These are phyloP conservation scores for Persicaria tinctoria DNA, from an alignment of 148 eudicot genomes.

Conservation along the genomic window DNA sequence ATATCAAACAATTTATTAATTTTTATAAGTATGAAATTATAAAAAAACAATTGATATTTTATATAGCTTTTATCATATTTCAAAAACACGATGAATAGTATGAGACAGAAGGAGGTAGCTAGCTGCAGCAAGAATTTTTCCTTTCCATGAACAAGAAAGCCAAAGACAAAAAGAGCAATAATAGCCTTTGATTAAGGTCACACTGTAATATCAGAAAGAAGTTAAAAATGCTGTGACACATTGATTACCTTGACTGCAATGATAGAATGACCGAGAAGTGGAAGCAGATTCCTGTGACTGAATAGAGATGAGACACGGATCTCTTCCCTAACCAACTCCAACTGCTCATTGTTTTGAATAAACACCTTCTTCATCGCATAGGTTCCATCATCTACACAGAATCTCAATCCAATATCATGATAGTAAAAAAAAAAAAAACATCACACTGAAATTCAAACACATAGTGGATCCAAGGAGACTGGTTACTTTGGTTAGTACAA, in stretches of 20 bases:
- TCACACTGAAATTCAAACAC: background rate
- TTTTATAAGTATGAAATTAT: too few relatives aligned
- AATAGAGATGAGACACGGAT: slow-evolving; percentile 87
- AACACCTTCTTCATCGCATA: slow-evolving; percentile 96
- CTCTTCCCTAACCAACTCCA: slow-evolving; percentile 93
- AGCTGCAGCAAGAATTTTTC: background rate
- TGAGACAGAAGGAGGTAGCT: too few relatives aligned
- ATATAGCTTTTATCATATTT: too few relatives aligned
- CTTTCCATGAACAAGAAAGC: background rate
- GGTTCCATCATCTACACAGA: slow-evolving; percentile 66
- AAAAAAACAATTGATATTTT: too few relatives aligned
- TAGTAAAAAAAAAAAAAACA: background rate
- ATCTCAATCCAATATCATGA: background rate
- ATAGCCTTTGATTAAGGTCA: background rate
- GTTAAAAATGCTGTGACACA: background rate
- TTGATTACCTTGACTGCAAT: slow-evolving; percentile 76
- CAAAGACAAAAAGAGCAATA: background rate
- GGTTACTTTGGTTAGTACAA: too few relatives aligned
- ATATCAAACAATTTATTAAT: too few relatives aligned
- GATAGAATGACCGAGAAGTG: slow-evolving; percentile 93
- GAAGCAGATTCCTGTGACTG: slow-evolving; percentile 86
- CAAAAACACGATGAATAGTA: too few relatives aligned
- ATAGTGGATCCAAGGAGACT: background rate
- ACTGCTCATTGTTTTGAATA: slow-evolving; percentile 79
- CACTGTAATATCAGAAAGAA: background rate